phyloP scores from a whole-genome alignment of 176 grass and related monocot genomes.

The Aegilops speltoides region DNA sequence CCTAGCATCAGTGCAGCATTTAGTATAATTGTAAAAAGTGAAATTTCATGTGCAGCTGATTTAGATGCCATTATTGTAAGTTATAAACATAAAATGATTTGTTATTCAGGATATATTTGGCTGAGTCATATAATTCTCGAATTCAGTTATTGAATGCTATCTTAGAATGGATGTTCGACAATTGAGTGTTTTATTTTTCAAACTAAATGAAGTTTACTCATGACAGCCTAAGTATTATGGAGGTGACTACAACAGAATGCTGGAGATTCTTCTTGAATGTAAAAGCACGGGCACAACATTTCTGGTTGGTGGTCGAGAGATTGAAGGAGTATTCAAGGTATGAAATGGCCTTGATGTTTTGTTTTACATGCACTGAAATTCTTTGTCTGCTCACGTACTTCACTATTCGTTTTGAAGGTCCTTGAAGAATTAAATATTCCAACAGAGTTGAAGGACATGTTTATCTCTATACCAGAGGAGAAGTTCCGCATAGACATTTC shows the following conservation, averaged over 20 bases:
- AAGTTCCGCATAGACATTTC: conserved; percentile 83
- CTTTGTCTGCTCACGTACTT: not conserved
- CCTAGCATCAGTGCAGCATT: not conserved
- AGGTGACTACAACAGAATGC: conserved; percentile 74
- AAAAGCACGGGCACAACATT: conserved; percentile 81
- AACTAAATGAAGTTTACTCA: conserved; percentile 35
- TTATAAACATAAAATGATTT: not conserved
- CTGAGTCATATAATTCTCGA: not conserved
- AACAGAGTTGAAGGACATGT: conserved; percentile 72
- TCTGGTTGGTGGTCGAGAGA: conserved; percentile 80
- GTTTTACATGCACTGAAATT: conserved; percentile 18
- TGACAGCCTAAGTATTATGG: conserved; percentile 91
- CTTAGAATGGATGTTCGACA: not conserved
- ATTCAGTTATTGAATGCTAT: not conserved
- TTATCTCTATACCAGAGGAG: conserved; percentile 74
- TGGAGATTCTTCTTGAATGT: conserved; percentile 84
- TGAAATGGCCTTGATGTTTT: not conserved
- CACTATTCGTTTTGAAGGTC: conserved; percentile 41
- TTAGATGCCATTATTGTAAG: not conserved
- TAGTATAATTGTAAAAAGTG: not conserved
- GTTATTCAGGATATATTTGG: not conserved
- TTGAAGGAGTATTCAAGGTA: conserved; percentile 99
- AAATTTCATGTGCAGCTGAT: conserved; percentile 4
- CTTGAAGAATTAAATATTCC: conserved; percentile 87
- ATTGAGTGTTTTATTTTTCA: conserved; percentile 17